phyloP scores from a whole-genome alignment of 495 filamentous ascomycete genomes.

The Xylaria palmicola region DNA sequence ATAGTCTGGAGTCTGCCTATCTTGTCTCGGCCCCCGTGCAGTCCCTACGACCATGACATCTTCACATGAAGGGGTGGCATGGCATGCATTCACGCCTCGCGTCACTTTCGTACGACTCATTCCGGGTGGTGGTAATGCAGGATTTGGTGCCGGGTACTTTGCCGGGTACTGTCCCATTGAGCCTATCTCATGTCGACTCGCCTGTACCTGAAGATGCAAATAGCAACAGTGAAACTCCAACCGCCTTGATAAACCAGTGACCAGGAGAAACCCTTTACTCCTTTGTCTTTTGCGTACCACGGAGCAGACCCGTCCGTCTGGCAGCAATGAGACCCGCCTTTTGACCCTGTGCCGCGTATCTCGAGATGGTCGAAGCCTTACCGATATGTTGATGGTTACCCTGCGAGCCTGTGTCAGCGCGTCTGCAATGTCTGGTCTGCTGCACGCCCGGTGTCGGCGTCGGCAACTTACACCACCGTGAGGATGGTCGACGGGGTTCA shows the following conservation, averaged over 20 bases:
- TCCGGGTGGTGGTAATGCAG: constrained; percentile 21
- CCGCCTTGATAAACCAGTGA: constrained; percentile 53
- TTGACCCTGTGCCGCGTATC: constrained; percentile 96
- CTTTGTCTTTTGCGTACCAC: constrained; percentile 99
- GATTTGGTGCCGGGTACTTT: constrained; percentile 36
- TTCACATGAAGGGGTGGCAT: constrained; percentile 3
- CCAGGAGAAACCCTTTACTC: constrained; percentile 61
- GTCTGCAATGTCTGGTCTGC: not conserved
- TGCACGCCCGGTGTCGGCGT: not conserved
- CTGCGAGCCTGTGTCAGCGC: constrained; percentile 47
- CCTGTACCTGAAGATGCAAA: constrained; percentile 57
- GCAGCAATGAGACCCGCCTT: constrained; percentile 99
- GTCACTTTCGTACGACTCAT: constrained; percentile 9
- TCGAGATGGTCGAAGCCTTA: constrained; percentile 99
- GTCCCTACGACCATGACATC: constrained; percentile 9
- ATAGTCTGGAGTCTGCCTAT: constrained; percentile 33
- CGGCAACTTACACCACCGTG: constrained; percentile 71
- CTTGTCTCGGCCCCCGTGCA: constrained; percentile 19
- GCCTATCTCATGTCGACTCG: constrained; percentile 40
- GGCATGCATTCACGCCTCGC: constrained; percentile 17
- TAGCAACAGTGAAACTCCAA: constrained; percentile 55
- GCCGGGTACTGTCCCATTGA: constrained; percentile 36
- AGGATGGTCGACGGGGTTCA: constrained; percentile 99
- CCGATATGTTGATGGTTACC: constrained; percentile 99
- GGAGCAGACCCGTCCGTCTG: constrained; percentile 96